Conservation (phyloP, 257 asterid genomes). For the Cruciata laevipes region DNA sequence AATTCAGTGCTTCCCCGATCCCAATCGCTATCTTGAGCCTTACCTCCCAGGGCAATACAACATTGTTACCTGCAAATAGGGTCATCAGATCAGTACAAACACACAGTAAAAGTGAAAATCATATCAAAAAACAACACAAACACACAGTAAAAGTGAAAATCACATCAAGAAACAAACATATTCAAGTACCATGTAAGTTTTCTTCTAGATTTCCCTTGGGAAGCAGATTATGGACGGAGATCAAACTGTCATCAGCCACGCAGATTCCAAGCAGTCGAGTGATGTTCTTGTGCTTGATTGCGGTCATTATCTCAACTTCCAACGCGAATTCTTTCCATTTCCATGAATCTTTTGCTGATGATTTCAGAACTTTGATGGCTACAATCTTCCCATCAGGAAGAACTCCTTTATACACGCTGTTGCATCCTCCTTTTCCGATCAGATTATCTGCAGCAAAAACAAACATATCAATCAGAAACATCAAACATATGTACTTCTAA, state of each 20-base stretch:
- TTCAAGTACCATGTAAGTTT: conserved; percentile 53
- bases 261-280: conserved; percentile 70
- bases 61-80: conserved; percentile 26
- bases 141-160: neutral
- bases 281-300: conserved; percentile 58
- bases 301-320: conserved; percentile 77
- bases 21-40: conserved; percentile 72
- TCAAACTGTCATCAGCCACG: conserved; percentile 41
- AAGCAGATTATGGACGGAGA: conserved; percentile 63
- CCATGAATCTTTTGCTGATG: conserved; percentile 59
- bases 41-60: conserved; percentile 58
- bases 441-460: conserved; percentile 43
- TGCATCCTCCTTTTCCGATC: conserved; percentile 75
- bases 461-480: neutral
- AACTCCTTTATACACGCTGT: conserved; percentile 68
- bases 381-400: conserved; percentile 64
- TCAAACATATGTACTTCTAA: neutral
- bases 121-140: conserved; percentile 3
- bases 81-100: conserved; percentile 14
- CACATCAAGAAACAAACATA: neutral
- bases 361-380: conserved; percentile 62
- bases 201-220: conserved; percentile 76
- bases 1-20: conserved; percentile 77
- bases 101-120: neutral
- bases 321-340: conserved; percentile 53